Percentiles rank a stretch among this genome's conserved stretches.
phyloP scores from a whole-genome alignment of 768 basidiomycete species.

The Hemileccinum impolitum region DNA sequence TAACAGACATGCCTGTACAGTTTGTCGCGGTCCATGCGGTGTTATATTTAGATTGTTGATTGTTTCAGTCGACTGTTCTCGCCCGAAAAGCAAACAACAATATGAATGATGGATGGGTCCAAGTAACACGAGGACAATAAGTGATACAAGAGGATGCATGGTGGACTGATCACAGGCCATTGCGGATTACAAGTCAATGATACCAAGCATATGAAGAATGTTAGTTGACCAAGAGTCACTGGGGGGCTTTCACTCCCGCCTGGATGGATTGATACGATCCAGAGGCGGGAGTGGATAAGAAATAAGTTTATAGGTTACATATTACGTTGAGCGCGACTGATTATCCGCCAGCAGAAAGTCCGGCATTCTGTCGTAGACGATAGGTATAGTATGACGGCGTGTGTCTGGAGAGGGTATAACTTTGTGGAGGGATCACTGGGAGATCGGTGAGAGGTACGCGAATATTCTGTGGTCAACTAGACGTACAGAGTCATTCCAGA shows the following conservation, averaged over 20 bases:
- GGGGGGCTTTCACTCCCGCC: constrained; percentile 9
- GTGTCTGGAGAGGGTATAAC: constrained; percentile 25
- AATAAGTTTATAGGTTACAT: constrained; percentile 30
- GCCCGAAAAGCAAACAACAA: constrained; percentile 4
- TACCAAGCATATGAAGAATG: constrained; percentile 21
- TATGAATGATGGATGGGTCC: background rate
- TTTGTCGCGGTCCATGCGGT: too few relatives aligned
- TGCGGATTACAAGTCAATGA: constrained; percentile 7
- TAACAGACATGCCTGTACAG: constrained; percentile 1
- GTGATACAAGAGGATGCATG: constrained; percentile 10
- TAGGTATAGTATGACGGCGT: constrained; percentile 27
- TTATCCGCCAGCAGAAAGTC: constrained; percentile 30
- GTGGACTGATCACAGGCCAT: constrained; percentile 8
- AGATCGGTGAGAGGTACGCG: constrained; percentile 9
- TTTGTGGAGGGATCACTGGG: constrained; percentile 19
- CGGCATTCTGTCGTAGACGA: constrained; percentile 25
- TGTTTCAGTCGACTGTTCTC: constrained; percentile 10
- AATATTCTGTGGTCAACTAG: background rate
- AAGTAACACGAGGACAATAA: constrained; percentile 15
- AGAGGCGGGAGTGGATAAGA: constrained; percentile 16
- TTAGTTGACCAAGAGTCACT: constrained; percentile 28
- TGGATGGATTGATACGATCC: constrained; percentile 10
- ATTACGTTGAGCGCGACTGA: constrained; percentile 28
- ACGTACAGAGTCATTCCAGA: constrained; percentile 53
- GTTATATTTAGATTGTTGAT: too few relatives aligned